A percentile compares a stretch with the other conserved stretches of the same genome.
Conservation (phyloP, 169 alveolate species). For the Plasmodium gaboni region DNA sequence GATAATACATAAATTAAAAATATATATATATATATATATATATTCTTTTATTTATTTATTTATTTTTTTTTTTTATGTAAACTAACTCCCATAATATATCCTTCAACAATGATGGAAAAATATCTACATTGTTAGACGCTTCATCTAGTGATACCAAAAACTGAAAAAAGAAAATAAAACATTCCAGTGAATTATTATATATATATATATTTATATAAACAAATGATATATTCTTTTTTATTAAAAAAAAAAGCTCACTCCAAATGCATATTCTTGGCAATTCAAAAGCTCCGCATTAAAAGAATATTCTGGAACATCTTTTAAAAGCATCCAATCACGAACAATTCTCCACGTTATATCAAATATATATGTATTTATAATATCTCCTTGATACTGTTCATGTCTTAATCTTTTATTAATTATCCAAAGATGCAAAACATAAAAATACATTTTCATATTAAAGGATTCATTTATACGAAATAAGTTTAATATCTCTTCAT, state of each 20-base stretch:
- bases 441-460: conserved; percentile 83
- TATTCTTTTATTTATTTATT: conserved; percentile 3
- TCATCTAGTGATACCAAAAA: conserved; percentile 61
- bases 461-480: conserved; percentile 84
- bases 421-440: conserved; percentile 84
- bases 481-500: conserved; percentile 77
- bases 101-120: conserved; percentile 49
- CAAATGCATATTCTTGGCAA: conserved; percentile 75
- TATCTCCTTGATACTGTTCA: conserved; percentile 82
- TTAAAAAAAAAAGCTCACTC: conserved; percentile 22
- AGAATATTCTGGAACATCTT: conserved; percentile 75
- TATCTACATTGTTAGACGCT: conserved; percentile 66
- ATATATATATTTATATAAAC: neutral
- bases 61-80: neutral
- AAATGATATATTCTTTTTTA: neutral
- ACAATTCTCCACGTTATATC: conserved; percentile 78
- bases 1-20: neutral
- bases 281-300: conserved; percentile 67
- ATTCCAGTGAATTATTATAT: neutral
- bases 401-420: conserved; percentile 81
- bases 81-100: conserved; percentile 74
- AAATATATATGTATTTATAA: conserved; percentile 81
- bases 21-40: conserved; percentile 1
- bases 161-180: conserved; percentile 10
- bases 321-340: conserved; percentile 80